phyloP scores from a whole-genome alignment of 2,329 filamentous ascomycete species.

The Fusarium brevicatenulatum region DNA sequence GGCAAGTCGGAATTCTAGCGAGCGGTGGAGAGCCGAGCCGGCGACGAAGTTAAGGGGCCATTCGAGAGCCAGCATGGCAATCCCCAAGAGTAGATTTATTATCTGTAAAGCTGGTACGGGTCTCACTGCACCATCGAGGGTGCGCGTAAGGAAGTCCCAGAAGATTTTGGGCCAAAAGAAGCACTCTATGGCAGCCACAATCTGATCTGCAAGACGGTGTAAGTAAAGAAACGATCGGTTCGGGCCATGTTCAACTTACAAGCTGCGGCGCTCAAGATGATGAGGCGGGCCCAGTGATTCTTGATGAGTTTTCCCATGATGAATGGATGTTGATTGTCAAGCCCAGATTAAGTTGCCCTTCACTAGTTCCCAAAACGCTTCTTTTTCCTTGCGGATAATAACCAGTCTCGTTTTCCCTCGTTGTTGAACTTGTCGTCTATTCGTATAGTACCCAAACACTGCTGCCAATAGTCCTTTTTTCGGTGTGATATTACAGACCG shows the following conservation, averaged over 20 bases:
- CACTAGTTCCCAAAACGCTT: background rate
- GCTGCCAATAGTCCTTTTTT: conserved; percentile 13
- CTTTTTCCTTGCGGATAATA: conserved; percentile 10
- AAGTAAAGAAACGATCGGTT: conserved; percentile 29
- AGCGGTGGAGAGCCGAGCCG: conserved; percentile 82
- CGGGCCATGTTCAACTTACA: conserved; percentile 63
- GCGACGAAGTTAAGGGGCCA: conserved; percentile 86
- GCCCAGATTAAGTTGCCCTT: conserved; percentile 25
- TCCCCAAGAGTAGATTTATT: conserved; percentile 85
- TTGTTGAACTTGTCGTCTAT: conserved; percentile 9
- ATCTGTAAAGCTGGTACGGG: conserved; percentile 90
- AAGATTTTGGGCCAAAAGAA: conserved; percentile 99
- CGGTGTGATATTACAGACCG: conserved; percentile 33
- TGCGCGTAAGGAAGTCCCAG: conserved; percentile 95
- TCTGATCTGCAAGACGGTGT: conserved; percentile 75
- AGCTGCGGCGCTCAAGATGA: conserved; percentile 83
- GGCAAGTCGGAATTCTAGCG: conserved; percentile 85
- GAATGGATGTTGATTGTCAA: conserved; percentile 15
- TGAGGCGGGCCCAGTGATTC: conserved; percentile 97
- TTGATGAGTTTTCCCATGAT: conserved; percentile 98
- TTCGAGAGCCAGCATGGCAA: conserved; percentile 85
- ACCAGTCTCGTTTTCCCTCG: conserved; percentile 11
- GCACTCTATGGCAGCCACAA: conserved; percentile 81
- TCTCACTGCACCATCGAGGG: conserved; percentile 85
- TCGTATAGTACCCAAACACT: conserved; percentile 23